Base-by-base conservation (phyloP, 257 asterid species). In the Gentiana macrophylla region DNA sequence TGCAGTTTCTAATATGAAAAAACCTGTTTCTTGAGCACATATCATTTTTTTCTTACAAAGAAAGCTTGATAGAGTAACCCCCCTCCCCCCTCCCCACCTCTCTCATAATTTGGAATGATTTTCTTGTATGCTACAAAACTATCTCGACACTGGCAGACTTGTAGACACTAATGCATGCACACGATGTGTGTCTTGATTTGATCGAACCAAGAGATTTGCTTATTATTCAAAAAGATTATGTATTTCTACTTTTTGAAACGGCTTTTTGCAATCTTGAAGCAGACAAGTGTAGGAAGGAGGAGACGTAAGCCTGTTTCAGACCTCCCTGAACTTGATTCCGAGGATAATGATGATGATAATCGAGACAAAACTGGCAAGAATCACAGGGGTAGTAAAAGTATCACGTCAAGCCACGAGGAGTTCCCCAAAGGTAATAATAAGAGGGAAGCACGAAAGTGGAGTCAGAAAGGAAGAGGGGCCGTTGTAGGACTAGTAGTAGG, bases 361-460 rank as follows among this genome's bases (percentile, higher is more conserved):
- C 64, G 54, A 60, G 74, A 53, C 9, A 72, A 66, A 59, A 56
- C 52, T 36, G 48, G 67, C 6, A 78, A 81, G 68, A 87, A 75
- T 66, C 57, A 50, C 32, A 79, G 82, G n/a, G n/a, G n/a, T 58
- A 75, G 81, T 44, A 73, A 72, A 72, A 74, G 78, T 61, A 70
- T 78, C 12, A 92, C 79, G 56, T 81, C 92, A 5, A 87, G 72
- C 50, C 94, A 78, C 34, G 98, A 90, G 54, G 98, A 84, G 56
- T 77, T 86, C 38, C 96, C 98, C 6, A 86, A 82, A 78, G 95
- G 96, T 24, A n/a, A n/a, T n/a, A n/a, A n/a, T n/a, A 90, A 82
- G 70, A 65, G 96, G 59, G 80, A 90, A 57, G 86, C 92, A 61
- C 74, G 98, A 64, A 86, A 78, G 66, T 84, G 94, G n/a, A n/a